A percentile compares a stretch with the other conserved stretches of the same genome.
Conservation (phyloP, 345 rosid species). For the Mallotus nudiflorus region DNA sequence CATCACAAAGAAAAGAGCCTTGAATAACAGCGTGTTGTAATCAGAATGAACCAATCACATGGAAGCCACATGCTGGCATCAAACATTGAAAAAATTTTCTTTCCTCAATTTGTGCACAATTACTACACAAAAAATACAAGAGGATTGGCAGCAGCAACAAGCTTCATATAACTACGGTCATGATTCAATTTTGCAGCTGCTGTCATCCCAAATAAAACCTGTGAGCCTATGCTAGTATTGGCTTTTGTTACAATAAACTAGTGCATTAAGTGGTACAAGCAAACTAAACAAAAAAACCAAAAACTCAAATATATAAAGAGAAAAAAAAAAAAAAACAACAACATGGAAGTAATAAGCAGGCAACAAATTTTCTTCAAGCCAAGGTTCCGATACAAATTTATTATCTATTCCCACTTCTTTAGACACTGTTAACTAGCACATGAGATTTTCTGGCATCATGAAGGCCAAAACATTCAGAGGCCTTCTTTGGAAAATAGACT, state of each 20-base stretch:
- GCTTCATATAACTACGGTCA: neutral
- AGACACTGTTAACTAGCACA: neutral
- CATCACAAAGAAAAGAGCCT: neutral
- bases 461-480: no score
- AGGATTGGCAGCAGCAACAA: neutral
- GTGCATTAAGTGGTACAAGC: neutral
- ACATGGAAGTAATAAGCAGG: neutral
- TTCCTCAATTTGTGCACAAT: neutral
- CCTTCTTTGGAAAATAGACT: neutral
- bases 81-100: neutral
- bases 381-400: neutral
- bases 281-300: neutral
- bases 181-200: neutral
- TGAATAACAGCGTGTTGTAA: neutral
- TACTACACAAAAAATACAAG: neutral
- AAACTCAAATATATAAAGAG: neutral
- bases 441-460: neutral
- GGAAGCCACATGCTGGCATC: neutral
- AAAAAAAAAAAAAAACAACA: neutral
- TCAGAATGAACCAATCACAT: neutral
- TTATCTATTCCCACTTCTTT: neutral
- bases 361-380: neutral
- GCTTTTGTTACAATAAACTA: neutral
- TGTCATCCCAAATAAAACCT: neutral
- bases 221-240: neutral